These are phyloP conservation scores for Kwoniella sp. DNA, from an alignment of 768 basidiomycete genomes.

Conservation along the genomic window DNA sequence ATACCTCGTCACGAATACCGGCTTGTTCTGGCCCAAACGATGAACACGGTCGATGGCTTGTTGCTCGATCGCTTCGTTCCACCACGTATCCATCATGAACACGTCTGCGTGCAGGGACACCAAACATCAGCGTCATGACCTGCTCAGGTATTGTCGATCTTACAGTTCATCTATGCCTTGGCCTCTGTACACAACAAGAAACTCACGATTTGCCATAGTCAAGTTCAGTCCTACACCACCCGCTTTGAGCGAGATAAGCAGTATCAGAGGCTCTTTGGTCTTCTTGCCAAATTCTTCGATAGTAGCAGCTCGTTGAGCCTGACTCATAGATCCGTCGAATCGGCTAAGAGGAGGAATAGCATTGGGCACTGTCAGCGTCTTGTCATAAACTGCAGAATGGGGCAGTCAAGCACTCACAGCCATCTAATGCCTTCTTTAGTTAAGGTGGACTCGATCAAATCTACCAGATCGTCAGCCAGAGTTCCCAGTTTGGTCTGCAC, in stretches of 20 bases:
- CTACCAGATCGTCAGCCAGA: slow-evolving; percentile 24
- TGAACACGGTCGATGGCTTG: slow-evolving; percentile 56
- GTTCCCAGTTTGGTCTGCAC: no score
- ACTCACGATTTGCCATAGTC: slow-evolving; percentile 54
- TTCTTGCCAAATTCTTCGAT: slow-evolving; percentile 74
- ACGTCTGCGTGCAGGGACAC: slow-evolving; percentile 34
- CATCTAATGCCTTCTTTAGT: slow-evolving; percentile 48
- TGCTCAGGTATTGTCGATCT: not conserved
- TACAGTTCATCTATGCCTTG: no score
- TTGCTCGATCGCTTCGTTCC: slow-evolving; percentile 54
- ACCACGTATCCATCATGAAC: slow-evolving; percentile 56
- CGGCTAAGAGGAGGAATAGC: no score
- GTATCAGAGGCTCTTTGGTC: slow-evolving; percentile 70
- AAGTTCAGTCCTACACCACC: slow-evolving; percentile 91
- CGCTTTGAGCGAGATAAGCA: slow-evolving; percentile 60
- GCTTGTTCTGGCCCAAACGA: slow-evolving; percentile 53
- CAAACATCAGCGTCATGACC: not conserved
- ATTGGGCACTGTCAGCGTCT: no score
- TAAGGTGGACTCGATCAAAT: slow-evolving; percentile 51
- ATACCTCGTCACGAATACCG: slow-evolving; percentile 54
- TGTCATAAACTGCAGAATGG: no score
- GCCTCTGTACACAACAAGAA: no score
- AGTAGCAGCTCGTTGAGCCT: slow-evolving; percentile 75
- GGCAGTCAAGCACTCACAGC: slow-evolving; percentile 43
- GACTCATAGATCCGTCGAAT: slow-evolving; percentile 90